phyloP scores from a whole-genome alignment of 441 rosid genomes.

The Daphne laureola region DNA sequence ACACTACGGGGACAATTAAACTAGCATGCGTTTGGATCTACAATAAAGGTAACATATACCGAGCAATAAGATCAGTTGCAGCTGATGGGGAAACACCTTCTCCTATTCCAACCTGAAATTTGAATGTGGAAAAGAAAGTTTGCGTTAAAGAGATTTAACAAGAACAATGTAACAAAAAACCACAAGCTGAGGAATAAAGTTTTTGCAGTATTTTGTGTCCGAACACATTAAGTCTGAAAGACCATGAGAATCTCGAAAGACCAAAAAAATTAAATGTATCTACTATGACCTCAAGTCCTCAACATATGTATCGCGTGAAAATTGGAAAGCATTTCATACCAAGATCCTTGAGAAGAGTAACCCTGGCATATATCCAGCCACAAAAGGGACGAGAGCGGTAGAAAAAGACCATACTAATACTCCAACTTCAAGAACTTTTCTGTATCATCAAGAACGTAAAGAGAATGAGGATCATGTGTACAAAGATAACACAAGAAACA shows the following conservation, averaged over 20 bases:
- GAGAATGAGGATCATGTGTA: constrained; percentile 6
- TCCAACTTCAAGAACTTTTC: constrained; percentile 75
- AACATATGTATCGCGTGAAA: background rate
- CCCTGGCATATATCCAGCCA: constrained; percentile 93
- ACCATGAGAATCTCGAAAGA: background rate
- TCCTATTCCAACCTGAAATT: constrained; percentile 88
- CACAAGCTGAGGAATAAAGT: constrained; percentile 8
- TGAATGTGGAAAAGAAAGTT: constrained; percentile 16
- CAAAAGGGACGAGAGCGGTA: constrained; percentile 70
- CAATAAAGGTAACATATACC: constrained; percentile 44
- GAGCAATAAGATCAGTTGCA: constrained; percentile 94
- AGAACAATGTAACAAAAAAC: constrained; percentile 5
- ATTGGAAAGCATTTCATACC: constrained; percentile 35
- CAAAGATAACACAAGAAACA: background rate
- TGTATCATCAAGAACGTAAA: constrained; percentile 24
- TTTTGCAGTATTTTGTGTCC: constrained; percentile 1
- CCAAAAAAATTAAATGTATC: background rate
- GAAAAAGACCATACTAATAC: constrained; percentile 83
- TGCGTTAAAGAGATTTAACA: constrained; percentile 3
- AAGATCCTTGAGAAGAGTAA: constrained; percentile 63
- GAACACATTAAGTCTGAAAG: constrained; percentile 8
- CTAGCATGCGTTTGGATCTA: constrained; percentile 5
- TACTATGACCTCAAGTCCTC: background rate
- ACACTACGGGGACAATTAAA: constrained; percentile 1
- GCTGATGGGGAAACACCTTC: constrained; percentile 99